A percentile compares a stretch with the other conserved stretches of the same genome.
These are phyloP conservation scores for Rhizopogon sp. DNA, from an alignment of 768 basidiomycete species.

Conservation along the genomic window DNA sequence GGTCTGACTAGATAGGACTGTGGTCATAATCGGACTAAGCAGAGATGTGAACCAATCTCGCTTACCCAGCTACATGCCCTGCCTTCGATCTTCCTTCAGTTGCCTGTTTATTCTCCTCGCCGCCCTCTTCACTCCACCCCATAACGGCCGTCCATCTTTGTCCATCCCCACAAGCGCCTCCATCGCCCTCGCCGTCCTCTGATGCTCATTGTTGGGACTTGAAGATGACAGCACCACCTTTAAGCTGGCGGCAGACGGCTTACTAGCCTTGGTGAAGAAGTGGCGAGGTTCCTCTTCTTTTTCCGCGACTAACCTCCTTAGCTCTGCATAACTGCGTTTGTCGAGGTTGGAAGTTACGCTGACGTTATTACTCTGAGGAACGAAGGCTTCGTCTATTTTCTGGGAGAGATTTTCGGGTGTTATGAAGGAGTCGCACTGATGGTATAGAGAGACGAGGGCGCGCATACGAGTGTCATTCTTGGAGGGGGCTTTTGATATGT, in stretches of 20 bases:
- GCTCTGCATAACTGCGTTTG: constrained; percentile 8
- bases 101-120: constrained; percentile 14
- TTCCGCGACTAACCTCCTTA: background rate
- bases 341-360: background rate
- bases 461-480: constrained; percentile 43
- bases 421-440: constrained; percentile 67
- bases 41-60: background rate
- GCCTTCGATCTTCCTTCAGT: constrained; percentile 9
- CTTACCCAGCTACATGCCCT: background rate
- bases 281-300: constrained; percentile 7
- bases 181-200: constrained; percentile 20
- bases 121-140: constrained; percentile 27
- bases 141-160: constrained; percentile 26
- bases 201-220: constrained; percentile 6
- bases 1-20: too few species aligned
- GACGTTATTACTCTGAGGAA: background rate
- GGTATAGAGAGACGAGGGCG: constrained; percentile 73
- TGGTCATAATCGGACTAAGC: background rate
- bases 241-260: background rate
- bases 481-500: background rate
- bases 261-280: constrained; percentile 20
- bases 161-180: constrained; percentile 24
- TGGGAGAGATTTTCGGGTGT: constrained; percentile 63
- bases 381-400: constrained; percentile 63
- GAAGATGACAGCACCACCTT: background rate